These are phyloP conservation scores for Trametes punicea DNA, from an alignment of 768 basidiomycete species.

Conservation along the genomic window DNA sequence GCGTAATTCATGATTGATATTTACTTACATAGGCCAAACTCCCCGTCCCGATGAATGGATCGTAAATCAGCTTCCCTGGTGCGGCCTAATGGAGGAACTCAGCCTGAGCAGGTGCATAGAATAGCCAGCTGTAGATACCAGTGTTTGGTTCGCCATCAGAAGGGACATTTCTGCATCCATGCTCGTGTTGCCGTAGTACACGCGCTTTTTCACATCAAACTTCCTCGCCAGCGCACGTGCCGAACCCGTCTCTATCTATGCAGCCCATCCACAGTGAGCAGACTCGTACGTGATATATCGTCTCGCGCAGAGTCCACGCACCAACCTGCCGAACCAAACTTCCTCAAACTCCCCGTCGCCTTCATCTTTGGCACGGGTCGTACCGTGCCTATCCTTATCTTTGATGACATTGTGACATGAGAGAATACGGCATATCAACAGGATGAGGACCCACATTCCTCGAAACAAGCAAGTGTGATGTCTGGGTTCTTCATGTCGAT, in stretches of 20 bases:
- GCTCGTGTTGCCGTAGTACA: constrained; percentile 92
- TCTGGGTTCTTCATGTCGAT: constrained; percentile 82
- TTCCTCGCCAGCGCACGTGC: constrained; percentile 64
- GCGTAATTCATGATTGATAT: not conserved
- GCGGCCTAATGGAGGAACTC: constrained; percentile 51
- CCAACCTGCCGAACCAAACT: constrained; percentile 85
- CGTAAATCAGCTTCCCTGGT: constrained; percentile 89
- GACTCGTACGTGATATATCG: too few relatives aligned
- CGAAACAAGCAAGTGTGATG: constrained; percentile 68
- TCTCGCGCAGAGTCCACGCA: constrained; percentile 47
- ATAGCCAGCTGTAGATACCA: constrained; percentile 44
- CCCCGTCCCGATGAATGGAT: constrained; percentile 93
- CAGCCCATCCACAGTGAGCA: not conserved
- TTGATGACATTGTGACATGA: not conserved
- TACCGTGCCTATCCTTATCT: constrained; percentile 52
- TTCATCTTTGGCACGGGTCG: constrained; percentile 46
- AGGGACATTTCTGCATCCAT: constrained; percentile 97
- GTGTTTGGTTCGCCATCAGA: constrained; percentile 93
- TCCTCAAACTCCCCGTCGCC: constrained; percentile 66
- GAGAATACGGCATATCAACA: not conserved
- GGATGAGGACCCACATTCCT: constrained; percentile 71
- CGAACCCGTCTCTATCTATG: constrained; percentile 58
- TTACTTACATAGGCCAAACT: constrained; percentile 79
- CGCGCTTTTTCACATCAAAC: constrained; percentile 87
- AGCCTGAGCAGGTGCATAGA: not conserved